Conservation (phyloP, 441 rosid genomes). For the Biscutella laevigata region DNA sequence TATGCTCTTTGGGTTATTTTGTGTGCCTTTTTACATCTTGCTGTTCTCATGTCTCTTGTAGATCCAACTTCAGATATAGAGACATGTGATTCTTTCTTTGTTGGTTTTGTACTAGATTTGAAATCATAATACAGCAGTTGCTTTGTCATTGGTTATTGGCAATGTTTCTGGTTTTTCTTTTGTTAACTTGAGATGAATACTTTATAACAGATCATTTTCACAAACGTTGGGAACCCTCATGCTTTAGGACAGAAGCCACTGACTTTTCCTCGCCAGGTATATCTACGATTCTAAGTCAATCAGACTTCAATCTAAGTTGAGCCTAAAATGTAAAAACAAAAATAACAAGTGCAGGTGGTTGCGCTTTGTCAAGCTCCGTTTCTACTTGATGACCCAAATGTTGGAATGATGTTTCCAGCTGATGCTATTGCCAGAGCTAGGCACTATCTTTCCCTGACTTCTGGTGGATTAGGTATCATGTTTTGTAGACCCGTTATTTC, state of each 20-base stretch:
- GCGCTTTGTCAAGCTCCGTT: constrained; percentile 97
- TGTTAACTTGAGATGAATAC: neutral
- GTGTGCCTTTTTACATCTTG: neutral
- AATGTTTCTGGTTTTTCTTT: no score
- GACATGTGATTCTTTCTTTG: no score
- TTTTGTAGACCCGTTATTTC: no score
- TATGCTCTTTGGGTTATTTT: constrained; percentile 14
- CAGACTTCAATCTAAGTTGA: neutral
- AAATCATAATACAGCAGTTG: no score
- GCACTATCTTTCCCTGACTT: constrained; percentile 69
- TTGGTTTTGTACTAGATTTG: no score
- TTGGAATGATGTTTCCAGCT: constrained; percentile 77
- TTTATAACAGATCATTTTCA: constrained; percentile 68
- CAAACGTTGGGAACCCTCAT: constrained; percentile 97
- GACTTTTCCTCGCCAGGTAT: constrained; percentile 89
- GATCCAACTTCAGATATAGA: neutral
- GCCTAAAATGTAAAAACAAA: constrained; percentile 1
- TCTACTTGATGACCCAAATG: constrained; percentile 89
- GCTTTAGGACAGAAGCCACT: constrained; percentile 92
- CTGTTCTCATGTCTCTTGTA: neutral
- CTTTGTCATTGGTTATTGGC: no score
- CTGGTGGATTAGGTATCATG: no score
- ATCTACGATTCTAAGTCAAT: neutral
- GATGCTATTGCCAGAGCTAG: constrained; percentile 94
- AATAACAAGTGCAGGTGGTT: constrained; percentile 51